Conservation (phyloP, 495 filamentous ascomycete species). For the Halenospora varia region DNA sequence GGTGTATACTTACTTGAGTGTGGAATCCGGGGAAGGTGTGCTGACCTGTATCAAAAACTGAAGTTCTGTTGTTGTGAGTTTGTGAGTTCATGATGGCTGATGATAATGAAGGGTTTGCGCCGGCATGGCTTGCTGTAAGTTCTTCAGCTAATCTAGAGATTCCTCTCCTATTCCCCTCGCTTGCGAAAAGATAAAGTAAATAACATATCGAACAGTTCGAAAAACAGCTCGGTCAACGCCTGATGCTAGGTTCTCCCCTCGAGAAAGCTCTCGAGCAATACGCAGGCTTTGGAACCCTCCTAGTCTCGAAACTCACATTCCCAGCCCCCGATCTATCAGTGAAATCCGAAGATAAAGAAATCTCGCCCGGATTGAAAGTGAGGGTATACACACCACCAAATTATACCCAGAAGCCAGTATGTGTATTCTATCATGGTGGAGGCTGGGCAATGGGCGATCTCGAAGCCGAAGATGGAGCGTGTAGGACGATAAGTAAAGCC, state of each 20-base stretch:
- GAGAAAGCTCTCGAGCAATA: not conserved
- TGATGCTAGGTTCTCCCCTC: slow-evolving; percentile 1
- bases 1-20: not conserved
- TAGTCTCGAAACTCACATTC: slow-evolving; percentile 10
- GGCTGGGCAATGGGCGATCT: slow-evolving; percentile 15
- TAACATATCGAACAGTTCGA: slow-evolving; percentile 12
- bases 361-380: slow-evolving; percentile 1
- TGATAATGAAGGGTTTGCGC: slow-evolving; percentile 8
- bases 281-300: not conserved
- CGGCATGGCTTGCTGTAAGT: slow-evolving; percentile 8
- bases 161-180: too few species aligned
- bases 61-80: too few species aligned
- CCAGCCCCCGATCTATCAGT: slow-evolving; percentile 5
- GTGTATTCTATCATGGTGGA: slow-evolving; percentile 11
- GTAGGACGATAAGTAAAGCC: not conserved
- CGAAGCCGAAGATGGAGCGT: slow-evolving; percentile 2
- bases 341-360: slow-evolving; percentile 10
- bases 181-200: not conserved
- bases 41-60: too few species aligned
- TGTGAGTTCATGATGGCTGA: not conserved
- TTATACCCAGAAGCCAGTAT: slow-evolving; percentile 8
- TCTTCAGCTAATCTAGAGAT: too few species aligned
- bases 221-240: slow-evolving; percentile 3
- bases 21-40: not conserved
- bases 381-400: slow-evolving; percentile 8